phyloP scores from a whole-genome alignment of 2,329 filamentous ascomycete genomes.

The Coniochaeta sp. region DNA sequence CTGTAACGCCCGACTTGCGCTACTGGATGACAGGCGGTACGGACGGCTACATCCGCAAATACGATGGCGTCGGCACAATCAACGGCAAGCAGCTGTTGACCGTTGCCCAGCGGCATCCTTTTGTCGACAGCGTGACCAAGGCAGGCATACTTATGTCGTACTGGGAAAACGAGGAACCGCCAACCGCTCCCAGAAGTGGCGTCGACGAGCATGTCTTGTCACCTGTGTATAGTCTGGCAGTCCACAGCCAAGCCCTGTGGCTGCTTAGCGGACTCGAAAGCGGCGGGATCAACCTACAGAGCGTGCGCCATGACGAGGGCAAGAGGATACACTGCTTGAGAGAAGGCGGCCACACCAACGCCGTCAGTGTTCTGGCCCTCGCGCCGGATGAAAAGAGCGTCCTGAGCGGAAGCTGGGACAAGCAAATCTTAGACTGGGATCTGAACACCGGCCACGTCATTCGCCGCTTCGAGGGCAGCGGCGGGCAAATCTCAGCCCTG shows the following conservation, averaged over 20 bases:
- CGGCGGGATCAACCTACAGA: constrained; percentile 87
- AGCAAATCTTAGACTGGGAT: constrained; percentile 90
- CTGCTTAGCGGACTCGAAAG: constrained; percentile 84
- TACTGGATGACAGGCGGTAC: constrained; percentile 93
- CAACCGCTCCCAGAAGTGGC: constrained; percentile 28
- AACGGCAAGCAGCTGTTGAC: constrained; percentile 92
- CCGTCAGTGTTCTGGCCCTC: constrained; percentile 80
- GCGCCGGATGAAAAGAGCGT: constrained; percentile 80
- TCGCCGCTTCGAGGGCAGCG: constrained; percentile 68
- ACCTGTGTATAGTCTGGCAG: constrained; percentile 88
- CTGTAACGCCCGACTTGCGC: constrained; percentile 86
- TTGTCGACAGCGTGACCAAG: constrained; percentile 95
- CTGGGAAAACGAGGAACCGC: constrained; percentile 92
- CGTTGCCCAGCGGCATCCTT: constrained; percentile 91
- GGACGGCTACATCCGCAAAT: constrained; percentile 94
- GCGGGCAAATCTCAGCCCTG: constrained; percentile 79
- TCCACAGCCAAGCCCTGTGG: constrained; percentile 87
- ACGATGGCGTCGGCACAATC: constrained; percentile 89
- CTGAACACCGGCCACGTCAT: constrained; percentile 75
- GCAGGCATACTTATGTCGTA: constrained; percentile 92
- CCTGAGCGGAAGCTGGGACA: constrained; percentile 94
- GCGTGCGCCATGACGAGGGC: constrained; percentile 88
- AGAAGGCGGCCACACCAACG: constrained; percentile 66
- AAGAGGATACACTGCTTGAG: constrained; percentile 77
- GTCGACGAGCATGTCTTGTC: constrained; percentile 62